These are phyloP conservation scores for Diaporthe nobilis DNA, from an alignment of 2,329 filamentous ascomycete species.

Conservation along the genomic window DNA sequence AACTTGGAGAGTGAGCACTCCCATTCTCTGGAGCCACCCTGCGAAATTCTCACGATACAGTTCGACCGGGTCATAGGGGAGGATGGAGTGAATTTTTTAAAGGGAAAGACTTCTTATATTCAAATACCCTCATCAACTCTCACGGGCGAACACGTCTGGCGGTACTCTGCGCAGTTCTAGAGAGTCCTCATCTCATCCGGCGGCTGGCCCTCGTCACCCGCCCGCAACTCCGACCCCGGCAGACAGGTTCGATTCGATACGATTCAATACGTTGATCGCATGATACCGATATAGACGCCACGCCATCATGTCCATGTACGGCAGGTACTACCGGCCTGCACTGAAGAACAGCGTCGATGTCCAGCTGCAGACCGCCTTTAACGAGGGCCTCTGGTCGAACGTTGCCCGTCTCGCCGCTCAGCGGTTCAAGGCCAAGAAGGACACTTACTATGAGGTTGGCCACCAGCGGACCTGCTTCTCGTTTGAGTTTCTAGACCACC, in stretches of 20 bases:
- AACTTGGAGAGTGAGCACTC: background rate
- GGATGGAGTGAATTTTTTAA: conserved; percentile 9
- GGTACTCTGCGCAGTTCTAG: no score
- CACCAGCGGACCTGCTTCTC: background rate
- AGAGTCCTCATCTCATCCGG: background rate
- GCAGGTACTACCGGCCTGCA: conserved; percentile 51
- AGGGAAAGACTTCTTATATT: background rate
- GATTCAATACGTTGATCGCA: background rate
- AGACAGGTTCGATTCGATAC: background rate
- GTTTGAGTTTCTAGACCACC: accelerated
- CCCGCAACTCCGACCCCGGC: background rate
- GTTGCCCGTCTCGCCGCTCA: conserved; percentile 68
- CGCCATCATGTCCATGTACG: conserved; percentile 41
- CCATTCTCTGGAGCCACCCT: background rate
- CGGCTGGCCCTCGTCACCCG: background rate
- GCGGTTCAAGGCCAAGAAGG: conserved; percentile 62
- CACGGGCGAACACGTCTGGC: background rate
- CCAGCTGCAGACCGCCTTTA: conserved; percentile 69
- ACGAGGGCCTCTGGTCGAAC: conserved; percentile 66
- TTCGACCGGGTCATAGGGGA: conserved; percentile 13
- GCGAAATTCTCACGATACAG: background rate
- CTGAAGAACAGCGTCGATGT: conserved; percentile 67
- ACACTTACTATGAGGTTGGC: conserved; percentile 69
- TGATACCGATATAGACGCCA: background rate
- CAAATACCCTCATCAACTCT: background rate